Evolutionary conservation across 2,329 filamentous ascomycete genomes (phyloP).

Genomic region (Zasmidium cellare): DNA sequence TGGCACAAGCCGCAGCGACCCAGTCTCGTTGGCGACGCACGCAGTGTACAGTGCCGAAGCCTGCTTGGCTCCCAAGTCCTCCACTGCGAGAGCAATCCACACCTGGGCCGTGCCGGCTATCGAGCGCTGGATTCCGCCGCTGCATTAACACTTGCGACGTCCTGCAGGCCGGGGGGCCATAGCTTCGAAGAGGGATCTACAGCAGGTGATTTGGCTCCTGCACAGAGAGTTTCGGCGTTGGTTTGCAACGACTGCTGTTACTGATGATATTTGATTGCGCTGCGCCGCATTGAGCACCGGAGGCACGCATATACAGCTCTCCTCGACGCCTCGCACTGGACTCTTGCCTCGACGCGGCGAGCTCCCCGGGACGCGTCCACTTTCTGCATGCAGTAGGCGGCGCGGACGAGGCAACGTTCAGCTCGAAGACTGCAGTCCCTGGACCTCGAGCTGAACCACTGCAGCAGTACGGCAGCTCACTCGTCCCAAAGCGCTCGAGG

Average conservation of each 20-base stretch:
- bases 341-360: not conserved
- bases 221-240: not conserved
- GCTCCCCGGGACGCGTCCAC: not conserved
- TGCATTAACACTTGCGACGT: not conserved
- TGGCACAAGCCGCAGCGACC: not conserved
- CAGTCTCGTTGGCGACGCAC: not conserved
- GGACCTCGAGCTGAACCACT: constrained; percentile 8
- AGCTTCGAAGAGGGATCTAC: not conserved
- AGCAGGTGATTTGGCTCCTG: not conserved
- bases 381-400: not conserved
- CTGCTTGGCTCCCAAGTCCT: not conserved
- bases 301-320: not conserved
- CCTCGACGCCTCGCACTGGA: not conserved
- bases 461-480: constrained; percentile 2
- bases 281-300: not conserved
- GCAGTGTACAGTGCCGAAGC: not conserved
- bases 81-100: not conserved
- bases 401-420: not conserved
- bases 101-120: not conserved
- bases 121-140: not conserved
- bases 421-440: not conserved
- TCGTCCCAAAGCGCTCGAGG: not conserved
- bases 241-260: not conserved
- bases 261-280: not conserved
- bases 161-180: constrained; percentile 4